These are phyloP conservation scores for Alternaria longipes DNA, from an alignment of 2,329 filamentous ascomycete genomes.

Conservation along the genomic window DNA sequence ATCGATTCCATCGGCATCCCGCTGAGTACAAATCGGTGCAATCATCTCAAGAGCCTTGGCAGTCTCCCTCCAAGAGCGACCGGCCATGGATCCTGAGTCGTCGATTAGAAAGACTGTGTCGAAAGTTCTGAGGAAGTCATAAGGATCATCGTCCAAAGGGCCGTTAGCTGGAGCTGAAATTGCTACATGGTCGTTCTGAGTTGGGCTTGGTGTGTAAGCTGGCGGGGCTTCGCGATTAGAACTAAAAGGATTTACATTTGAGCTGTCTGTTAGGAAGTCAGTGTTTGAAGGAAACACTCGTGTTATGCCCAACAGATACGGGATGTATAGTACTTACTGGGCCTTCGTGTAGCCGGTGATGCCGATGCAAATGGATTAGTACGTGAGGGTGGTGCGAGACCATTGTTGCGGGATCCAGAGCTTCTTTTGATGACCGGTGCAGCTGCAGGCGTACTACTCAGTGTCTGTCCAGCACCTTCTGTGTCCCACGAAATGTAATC, in stretches of 20 bases:
- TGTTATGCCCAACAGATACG: background rate
- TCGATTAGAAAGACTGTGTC: constrained; percentile 93
- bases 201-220: constrained; percentile 51
- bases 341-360: constrained; percentile 50
- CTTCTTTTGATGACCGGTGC: constrained; percentile 14
- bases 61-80: constrained; percentile 79
- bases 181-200: constrained; percentile 8
- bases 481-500: constrained; percentile 8
- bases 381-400: constrained; percentile 26
- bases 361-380: constrained; percentile 31
- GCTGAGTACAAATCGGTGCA: constrained; percentile 79
- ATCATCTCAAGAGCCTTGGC: constrained; percentile 74
- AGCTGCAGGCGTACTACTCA: constrained; percentile 3
- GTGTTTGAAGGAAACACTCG: background rate
- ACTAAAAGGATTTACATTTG: constrained; percentile 40
- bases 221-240: constrained; percentile 53
- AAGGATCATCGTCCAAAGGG: constrained; percentile 62
- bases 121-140: constrained; percentile 79
- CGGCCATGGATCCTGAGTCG: constrained; percentile 88
- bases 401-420: constrained; percentile 22
- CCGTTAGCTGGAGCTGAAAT: constrained; percentile 8
- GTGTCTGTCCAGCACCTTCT: constrained; percentile 9
- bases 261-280: constrained; percentile 30
- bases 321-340: constrained; percentile 42
- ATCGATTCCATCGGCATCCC: constrained; percentile 87